These are phyloP conservation scores for Cenchrus fungigraminus DNA, from an alignment of 176 grass and related monocot species.

Conservation along the genomic window DNA sequence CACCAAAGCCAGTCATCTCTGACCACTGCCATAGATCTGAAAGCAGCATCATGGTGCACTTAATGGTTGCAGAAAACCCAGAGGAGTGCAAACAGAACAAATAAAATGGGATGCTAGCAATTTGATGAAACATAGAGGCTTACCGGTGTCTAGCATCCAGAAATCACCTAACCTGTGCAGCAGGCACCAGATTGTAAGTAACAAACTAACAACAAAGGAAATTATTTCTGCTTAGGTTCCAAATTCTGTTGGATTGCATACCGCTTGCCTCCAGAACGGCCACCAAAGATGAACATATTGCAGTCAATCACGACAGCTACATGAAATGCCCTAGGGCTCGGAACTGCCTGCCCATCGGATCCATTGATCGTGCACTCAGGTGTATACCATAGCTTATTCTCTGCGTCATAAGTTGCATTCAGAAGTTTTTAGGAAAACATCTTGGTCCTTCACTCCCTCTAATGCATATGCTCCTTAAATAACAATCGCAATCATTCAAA, in stretches of 20 bases:
- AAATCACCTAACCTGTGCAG: constrained; percentile 81
- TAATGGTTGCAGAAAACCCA: not conserved
- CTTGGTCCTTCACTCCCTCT: not conserved
- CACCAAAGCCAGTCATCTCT: constrained; percentile 86
- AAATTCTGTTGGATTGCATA: constrained; percentile 17
- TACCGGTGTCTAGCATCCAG: constrained; percentile 98
- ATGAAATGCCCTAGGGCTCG: constrained; percentile 87
- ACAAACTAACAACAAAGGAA: constrained; percentile 33
- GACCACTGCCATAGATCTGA: constrained; percentile 98
- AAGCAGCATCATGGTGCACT: constrained; percentile 19
- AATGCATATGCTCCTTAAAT: not conserved
- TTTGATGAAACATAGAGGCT: not conserved
- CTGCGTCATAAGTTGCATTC: constrained; percentile 39
- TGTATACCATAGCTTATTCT: constrained; percentile 89
- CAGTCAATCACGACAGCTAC: constrained; percentile 73
- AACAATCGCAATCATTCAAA: not conserved
- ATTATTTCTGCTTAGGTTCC: not conserved
- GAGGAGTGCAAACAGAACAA: not conserved
- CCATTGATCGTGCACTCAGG: constrained; percentile 79
- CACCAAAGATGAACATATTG: constrained; percentile 85
- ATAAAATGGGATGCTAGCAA: not conserved
- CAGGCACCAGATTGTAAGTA: constrained; percentile 29
- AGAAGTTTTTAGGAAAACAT: not conserved
- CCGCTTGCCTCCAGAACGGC: constrained; percentile 85
- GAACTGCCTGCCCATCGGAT: constrained; percentile 64